Evolutionary conservation across 352 stramenopile species (phyloP).

Genomic region (Phytophthora syringae): DNA sequence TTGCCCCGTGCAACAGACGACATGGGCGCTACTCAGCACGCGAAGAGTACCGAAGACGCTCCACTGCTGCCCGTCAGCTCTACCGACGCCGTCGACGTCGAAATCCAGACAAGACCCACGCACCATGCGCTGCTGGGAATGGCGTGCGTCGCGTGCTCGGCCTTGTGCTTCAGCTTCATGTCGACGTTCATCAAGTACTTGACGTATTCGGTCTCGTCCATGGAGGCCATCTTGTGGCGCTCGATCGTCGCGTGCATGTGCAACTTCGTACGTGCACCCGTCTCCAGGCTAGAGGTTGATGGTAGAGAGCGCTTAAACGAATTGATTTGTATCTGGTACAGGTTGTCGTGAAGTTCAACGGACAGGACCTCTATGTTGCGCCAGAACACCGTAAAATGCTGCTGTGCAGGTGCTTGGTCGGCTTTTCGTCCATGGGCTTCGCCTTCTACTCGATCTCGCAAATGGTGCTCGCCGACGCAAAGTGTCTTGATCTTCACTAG

Average conservation of each 20-base stretch:
- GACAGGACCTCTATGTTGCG: constrained; percentile 44
- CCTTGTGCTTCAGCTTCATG: constrained; percentile 78
- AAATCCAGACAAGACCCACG: constrained; percentile 11
- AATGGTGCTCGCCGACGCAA: constrained; percentile 73
- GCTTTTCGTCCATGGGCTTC: constrained; percentile 64
- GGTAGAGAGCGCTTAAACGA: too few relatives aligned
- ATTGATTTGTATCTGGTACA: background rate
- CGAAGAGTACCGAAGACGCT: constrained; percentile 16
- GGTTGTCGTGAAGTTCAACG: background rate
- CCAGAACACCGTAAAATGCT: constrained; percentile 48
- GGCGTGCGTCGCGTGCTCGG: constrained; percentile 59
- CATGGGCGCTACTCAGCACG: constrained; percentile 1
- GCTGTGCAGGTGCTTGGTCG: constrained; percentile 53
- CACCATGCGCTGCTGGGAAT: constrained; percentile 62
- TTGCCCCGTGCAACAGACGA: background rate
- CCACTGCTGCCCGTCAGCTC: constrained; percentile 5
- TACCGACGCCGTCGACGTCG: background rate
- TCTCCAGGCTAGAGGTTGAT: too few relatives aligned
- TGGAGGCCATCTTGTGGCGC: constrained; percentile 76
- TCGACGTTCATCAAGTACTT: constrained; percentile 75
- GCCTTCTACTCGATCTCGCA: constrained; percentile 72
- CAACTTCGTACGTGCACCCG: constrained; percentile 62
- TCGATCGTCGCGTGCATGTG: constrained; percentile 47
- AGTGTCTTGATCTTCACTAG: constrained; percentile 64
- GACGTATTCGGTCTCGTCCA: constrained; percentile 64